phyloP scores from a whole-genome alignment of 768 basidiomycete species.

The Trametes meyenii region DNA sequence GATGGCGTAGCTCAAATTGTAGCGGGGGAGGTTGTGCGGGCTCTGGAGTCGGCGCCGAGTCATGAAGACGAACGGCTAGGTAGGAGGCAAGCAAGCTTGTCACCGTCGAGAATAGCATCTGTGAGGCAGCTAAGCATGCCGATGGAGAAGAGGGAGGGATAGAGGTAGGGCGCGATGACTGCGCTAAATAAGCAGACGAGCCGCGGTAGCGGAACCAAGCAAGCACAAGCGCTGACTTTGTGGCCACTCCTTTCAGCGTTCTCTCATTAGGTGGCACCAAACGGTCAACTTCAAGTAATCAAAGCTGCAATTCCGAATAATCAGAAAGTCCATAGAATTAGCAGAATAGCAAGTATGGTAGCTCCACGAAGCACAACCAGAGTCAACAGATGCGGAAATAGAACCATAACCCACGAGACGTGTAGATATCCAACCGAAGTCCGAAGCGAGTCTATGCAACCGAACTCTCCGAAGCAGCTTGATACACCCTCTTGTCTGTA shows the following conservation, averaged over 20 bases:
- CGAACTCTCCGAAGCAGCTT: constrained; percentile 12
- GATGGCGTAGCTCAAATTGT: constrained; percentile 68
- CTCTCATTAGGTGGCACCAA: background rate
- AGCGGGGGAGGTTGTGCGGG: constrained; percentile 29
- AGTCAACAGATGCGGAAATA: too few relatives aligned
- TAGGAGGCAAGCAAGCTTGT: constrained; percentile 20
- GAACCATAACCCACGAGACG: too few relatives aligned
- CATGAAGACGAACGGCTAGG: constrained; percentile 10
- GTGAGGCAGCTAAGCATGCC: constrained; percentile 16
- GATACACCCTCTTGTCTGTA: constrained; percentile 31
- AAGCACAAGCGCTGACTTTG: background rate
- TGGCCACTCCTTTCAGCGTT: background rate
- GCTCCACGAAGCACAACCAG: too few relatives aligned
- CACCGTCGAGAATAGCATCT: constrained; percentile 27
- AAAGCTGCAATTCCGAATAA: background rate
- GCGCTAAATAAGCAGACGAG: background rate
- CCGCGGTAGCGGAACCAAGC: constrained; percentile 12
- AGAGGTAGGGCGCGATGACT: background rate
- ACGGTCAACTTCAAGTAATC: background rate
- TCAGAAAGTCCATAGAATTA: background rate
- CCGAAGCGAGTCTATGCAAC: background rate
- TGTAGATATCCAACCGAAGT: background rate
- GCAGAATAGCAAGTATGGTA: background rate
- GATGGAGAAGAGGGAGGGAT: constrained; percentile 1
- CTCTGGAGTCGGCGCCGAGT: background rate